Evolutionary conservation across 2,329 filamentous ascomycete genomes (phyloP).

Genomic region (Trichoderma sp.): DNA sequence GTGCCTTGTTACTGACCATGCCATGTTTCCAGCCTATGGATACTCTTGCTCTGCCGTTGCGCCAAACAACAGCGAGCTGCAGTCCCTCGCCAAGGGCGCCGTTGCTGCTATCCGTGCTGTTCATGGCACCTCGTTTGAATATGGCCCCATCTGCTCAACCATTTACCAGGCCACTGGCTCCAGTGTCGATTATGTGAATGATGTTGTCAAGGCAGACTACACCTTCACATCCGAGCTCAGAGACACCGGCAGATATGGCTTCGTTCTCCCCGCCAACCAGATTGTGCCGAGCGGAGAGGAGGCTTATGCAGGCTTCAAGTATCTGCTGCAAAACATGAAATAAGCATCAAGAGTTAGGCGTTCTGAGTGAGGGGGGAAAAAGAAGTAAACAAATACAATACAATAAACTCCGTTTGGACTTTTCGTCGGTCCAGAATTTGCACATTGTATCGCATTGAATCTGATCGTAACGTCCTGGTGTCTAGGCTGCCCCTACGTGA

Average conservation of each 20-base stretch:
- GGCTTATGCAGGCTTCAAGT: slow-evolving; percentile 53
- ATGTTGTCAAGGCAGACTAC: slow-evolving; percentile 42
- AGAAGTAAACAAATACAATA: background rate
- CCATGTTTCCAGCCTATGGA: slow-evolving; percentile 53
- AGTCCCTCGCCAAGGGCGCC: slow-evolving; percentile 47
- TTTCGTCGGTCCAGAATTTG: background rate
- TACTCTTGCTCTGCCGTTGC: slow-evolving; percentile 53
- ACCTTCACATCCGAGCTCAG: slow-evolving; percentile 42
- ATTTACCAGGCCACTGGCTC: slow-evolving; percentile 57
- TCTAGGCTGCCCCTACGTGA: background rate
- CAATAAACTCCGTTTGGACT: background rate
- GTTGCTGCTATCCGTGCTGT: slow-evolving; percentile 49
- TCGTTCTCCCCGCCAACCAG: slow-evolving; percentile 43
- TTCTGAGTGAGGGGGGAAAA: background rate
- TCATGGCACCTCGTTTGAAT: slow-evolving; percentile 40
- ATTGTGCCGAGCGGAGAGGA: slow-evolving; percentile 46
- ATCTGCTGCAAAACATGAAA: slow-evolving; percentile 51
- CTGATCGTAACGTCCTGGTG: background rate
- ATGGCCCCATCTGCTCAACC: slow-evolving; percentile 57
- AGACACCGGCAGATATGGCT: slow-evolving; percentile 40
- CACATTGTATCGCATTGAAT: background rate
- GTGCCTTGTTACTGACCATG: slow-evolving; percentile 34
- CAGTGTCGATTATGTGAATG: slow-evolving; percentile 46
- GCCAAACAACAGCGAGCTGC: slow-evolving; percentile 48
- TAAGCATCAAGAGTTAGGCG: slow-evolving; percentile 20